Evolutionary conservation across 805 yeast genomes (phyloP).

Genomic region (Cyberlindnera euphorbiiphila): DNA sequence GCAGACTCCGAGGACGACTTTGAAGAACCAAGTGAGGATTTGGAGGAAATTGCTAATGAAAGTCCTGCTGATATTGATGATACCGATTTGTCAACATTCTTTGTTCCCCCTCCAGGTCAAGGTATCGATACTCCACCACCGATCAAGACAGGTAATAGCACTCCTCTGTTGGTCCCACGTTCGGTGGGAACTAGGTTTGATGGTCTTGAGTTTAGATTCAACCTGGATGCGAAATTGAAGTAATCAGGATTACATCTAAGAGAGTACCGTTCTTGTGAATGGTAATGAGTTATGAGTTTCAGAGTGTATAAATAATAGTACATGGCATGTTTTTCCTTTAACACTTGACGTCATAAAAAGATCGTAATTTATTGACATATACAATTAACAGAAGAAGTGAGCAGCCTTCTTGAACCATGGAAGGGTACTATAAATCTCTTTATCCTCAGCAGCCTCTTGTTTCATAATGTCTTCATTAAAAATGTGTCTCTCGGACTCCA

Average conservation of each 20-base stretch:
- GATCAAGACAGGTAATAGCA: slow-evolving; percentile 9
- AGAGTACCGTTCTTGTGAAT: no score
- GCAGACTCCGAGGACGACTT: slow-evolving; percentile 23
- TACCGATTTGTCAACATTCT: slow-evolving; percentile 23
- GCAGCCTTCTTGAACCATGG: slow-evolving; percentile 5
- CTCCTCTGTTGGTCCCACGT: slow-evolving; percentile 23
- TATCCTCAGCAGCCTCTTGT: slow-evolving; percentile 36
- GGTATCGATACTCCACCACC: slow-evolving; percentile 26
- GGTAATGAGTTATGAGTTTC: no score
- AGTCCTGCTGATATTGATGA: slow-evolving; percentile 30
- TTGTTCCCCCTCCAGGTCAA: slow-evolving; percentile 26
- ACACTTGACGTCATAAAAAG: no score
- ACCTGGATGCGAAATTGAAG: slow-evolving; percentile 1
- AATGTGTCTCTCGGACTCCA: slow-evolving; percentile 51
- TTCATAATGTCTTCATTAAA: slow-evolving; percentile 34
- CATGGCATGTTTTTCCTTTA: no score
- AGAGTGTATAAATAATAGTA: no score
- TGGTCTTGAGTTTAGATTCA: slow-evolving; percentile 9
- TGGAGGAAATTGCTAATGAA: slow-evolving; percentile 21
- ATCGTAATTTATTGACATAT: no score
- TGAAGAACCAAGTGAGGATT: slow-evolving; percentile 20
- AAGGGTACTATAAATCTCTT: slow-evolving; percentile 16
- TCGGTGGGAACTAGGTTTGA: slow-evolving; percentile 5
- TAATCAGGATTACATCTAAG: background rate
- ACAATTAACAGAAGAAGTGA: slow-evolving; percentile 5